Evolutionary conservation across 2,329 filamentous ascomycete genomes (phyloP).

Genomic region (Clonostachys chloroleuca): DNA sequence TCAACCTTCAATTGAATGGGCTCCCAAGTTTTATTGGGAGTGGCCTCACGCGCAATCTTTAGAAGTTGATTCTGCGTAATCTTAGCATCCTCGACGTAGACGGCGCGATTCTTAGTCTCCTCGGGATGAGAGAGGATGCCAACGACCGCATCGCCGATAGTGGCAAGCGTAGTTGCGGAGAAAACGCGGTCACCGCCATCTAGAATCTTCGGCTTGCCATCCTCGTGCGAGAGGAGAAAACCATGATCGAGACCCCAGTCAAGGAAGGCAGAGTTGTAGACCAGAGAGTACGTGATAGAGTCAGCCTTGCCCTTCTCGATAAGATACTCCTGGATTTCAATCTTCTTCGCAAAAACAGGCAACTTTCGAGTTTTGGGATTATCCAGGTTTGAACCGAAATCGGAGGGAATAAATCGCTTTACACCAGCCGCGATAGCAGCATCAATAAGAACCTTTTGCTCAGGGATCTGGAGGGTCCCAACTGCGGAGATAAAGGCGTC

Average conservation of each 20-base stretch:
- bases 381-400: slow-evolving; percentile 38
- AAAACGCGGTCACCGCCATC: slow-evolving; percentile 45
- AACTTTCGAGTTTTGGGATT: slow-evolving; percentile 30
- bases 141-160: slow-evolving; percentile 41
- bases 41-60: slow-evolving; percentile 39
- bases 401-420: slow-evolving; percentile 56
- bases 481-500: slow-evolving; percentile 45
- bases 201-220: slow-evolving; percentile 32
- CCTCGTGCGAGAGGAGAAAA: slow-evolving; percentile 37
- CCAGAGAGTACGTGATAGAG: slow-evolving; percentile 46
- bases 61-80: slow-evolving; percentile 40
- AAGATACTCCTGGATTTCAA: slow-evolving; percentile 31
- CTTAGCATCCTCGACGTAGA: slow-evolving; percentile 36
- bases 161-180: slow-evolving; percentile 39
- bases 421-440: slow-evolving; percentile 56
- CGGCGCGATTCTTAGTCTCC: slow-evolving; percentile 45
- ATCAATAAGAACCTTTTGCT: slow-evolving; percentile 41
- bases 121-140: slow-evolving; percentile 41
- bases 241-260: slow-evolving; percentile 44
- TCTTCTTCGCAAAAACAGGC: slow-evolving; percentile 47
- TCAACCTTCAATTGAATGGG: slow-evolving; percentile 27
- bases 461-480: slow-evolving; percentile 29
- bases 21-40: slow-evolving; percentile 38
- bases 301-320: slow-evolving; percentile 26
- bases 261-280: slow-evolving; percentile 52